phyloP scores from a whole-genome alignment of 176 grass and related monocot species.

The Rhynchospora pubera region DNA sequence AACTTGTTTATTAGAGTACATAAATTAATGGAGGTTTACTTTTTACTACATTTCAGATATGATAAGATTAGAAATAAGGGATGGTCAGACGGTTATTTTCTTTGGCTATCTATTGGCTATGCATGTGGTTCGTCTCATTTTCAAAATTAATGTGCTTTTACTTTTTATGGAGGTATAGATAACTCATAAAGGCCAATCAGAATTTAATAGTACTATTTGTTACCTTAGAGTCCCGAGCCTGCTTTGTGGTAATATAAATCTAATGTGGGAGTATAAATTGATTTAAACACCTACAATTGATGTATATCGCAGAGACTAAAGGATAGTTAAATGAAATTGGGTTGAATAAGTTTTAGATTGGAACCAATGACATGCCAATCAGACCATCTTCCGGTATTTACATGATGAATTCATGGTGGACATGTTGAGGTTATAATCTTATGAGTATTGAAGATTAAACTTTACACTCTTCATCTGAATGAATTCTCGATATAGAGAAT shows the following conservation, averaged over 20 bases:
- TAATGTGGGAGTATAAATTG: background rate
- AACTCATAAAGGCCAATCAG: background rate
- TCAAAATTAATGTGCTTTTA: background rate
- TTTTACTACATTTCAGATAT: constrained; percentile 36
- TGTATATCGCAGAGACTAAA: background rate
- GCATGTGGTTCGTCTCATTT: constrained; percentile 46
- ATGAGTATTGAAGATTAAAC: background rate
- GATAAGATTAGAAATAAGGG: constrained; percentile 55
- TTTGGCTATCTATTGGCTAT: constrained; percentile 58
- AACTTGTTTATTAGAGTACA: background rate
- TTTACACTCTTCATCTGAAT: background rate
- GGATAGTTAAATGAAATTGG: background rate
- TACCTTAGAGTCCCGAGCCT: background rate
- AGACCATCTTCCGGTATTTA: background rate
- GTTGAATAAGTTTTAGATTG: background rate
- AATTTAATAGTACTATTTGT: background rate
- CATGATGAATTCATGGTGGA: background rate
- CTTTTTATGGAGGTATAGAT: background rate
- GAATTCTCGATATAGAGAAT: background rate
- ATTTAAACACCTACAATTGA: background rate
- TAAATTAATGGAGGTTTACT: constrained; percentile 10
- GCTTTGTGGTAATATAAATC: background rate
- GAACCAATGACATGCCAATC: background rate
- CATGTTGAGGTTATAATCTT: too few species aligned
- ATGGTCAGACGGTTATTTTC: constrained; percentile 55